phyloP scores from a whole-genome alignment of 169 alveolate genomes.

The Perkinsus marinus region DNA sequence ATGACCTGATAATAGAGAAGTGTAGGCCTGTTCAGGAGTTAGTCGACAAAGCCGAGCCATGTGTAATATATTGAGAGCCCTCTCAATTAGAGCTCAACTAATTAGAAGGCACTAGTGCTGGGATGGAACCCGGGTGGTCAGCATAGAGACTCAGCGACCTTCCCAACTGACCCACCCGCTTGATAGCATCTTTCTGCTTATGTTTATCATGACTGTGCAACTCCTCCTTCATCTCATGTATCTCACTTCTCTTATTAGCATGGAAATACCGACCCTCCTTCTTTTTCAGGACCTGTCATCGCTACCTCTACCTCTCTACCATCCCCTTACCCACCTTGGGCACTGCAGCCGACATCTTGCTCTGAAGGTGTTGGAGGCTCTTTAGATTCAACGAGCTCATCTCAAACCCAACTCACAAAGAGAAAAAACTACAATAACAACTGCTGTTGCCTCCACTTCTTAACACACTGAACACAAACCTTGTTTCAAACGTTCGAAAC shows the following conservation, averaged over 20 bases:
- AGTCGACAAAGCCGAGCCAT: too few relatives aligned
- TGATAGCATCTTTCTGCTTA: constrained; percentile 38
- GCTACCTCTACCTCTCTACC: not conserved
- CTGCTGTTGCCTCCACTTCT: not conserved
- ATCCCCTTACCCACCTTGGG: not conserved
- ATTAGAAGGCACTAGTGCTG: too few relatives aligned
- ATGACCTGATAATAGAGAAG: constrained; percentile 64
- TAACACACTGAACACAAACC: too few relatives aligned
- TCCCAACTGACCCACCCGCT: not conserved
- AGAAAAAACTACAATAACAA: not conserved
- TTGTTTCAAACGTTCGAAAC: too few relatives aligned
- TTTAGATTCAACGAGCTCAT: not conserved
- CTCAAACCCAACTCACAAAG: not conserved
- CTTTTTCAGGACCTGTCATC: not conserved
- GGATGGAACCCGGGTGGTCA: not conserved
- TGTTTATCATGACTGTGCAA: constrained; percentile 33
- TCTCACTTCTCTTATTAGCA: constrained; percentile 14
- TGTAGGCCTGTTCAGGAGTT: too few relatives aligned
- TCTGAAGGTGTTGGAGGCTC: not conserved
- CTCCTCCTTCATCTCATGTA: constrained; percentile 31
- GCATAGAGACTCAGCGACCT: not conserved
- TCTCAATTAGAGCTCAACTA: too few relatives aligned
- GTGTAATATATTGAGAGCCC: too few relatives aligned
- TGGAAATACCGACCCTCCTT: not conserved
- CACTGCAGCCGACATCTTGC: not conserved